Evolutionary conservation across 208 protist genomes (phyloP).

Genomic region (Crithidia brevicula): DNA sequence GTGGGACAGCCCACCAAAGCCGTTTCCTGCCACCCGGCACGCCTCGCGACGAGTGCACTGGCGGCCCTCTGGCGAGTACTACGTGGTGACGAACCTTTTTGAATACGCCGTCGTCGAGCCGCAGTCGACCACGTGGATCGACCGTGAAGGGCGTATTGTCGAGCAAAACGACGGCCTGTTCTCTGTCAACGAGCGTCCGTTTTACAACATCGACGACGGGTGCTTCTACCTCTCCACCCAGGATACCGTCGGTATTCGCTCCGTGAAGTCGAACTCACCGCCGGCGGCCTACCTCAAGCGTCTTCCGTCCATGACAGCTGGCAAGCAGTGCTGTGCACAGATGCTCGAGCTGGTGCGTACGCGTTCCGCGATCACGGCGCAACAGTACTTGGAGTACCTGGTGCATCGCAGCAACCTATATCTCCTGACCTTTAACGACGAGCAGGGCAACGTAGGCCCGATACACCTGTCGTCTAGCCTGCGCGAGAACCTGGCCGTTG

Average conservation of each 20-base stretch:
- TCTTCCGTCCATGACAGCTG: slow-evolving; percentile 28
- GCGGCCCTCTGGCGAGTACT: slow-evolving; percentile 55
- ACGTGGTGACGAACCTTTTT: slow-evolving; percentile 68
- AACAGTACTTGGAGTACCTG: slow-evolving; percentile 34
- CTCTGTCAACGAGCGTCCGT: slow-evolving; percentile 32
- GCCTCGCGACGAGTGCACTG: slow-evolving; percentile 31
- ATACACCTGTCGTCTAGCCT: slow-evolving; percentile 25
- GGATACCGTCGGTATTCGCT: slow-evolving; percentile 35
- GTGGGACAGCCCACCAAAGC: slow-evolving; percentile 54
- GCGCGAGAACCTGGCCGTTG: slow-evolving; percentile 31
- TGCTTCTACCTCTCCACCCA: slow-evolving; percentile 58
- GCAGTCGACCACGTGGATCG: slow-evolving; percentile 80
- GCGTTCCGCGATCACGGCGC: slow-evolving; percentile 11
- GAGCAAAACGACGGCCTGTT: slow-evolving; percentile 58
- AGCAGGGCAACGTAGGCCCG: slow-evolving; percentile 3
- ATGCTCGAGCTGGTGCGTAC: slow-evolving; percentile 23
- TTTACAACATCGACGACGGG: slow-evolving; percentile 45
- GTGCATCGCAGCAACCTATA: slow-evolving; percentile 30
- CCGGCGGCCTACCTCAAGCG: slow-evolving; percentile 29
- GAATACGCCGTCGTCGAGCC: slow-evolving; percentile 79
- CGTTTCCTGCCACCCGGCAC: slow-evolving; percentile 31
- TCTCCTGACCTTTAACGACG: slow-evolving; percentile 23
- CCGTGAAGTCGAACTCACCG: slow-evolving; percentile 29
- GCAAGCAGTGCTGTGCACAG: slow-evolving; percentile 32
- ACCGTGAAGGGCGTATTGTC: slow-evolving; percentile 59